Base-by-base conservation (phyloP, 805 yeast genomes). In the Lipomyces orientalis region DNA sequence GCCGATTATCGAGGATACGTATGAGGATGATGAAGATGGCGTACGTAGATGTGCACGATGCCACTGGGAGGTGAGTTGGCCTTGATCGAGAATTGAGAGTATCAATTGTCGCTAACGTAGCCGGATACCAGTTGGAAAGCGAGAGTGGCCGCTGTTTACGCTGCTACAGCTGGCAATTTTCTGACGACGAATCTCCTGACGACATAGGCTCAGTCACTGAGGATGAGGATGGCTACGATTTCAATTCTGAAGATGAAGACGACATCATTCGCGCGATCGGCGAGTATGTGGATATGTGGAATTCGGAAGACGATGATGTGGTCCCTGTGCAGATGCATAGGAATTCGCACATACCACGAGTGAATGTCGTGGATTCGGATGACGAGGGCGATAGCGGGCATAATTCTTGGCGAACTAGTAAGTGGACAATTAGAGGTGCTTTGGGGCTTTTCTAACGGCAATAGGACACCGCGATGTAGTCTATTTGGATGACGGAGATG, bases 41-140 rank as follows among this genome's bases (percentile, higher is more conserved):
- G 90, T 89, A 4, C 85, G 87, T 4, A 77, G 92, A 61, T 89
- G 93, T 75, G 84, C 87, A 0, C 79, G 81, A 52, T 89, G 93
- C 75, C 88, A 85, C 72, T 88, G 91, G 90, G 93, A 89, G 73
- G 86, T 88, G 56, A 51, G 66, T 8, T 34, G 29, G 16, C 14
- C 5, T 39, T 51, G 31, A 12, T 56, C 22, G 19, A 22, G 58
- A 60, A 39, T 55, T 35, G 37, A 1, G 85, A 85, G 65, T 90
- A 88, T 1, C 22, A 43, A 7, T 19, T 4, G 16, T 43, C 19
- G 22, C 49, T n/a, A 43, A 43, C n/a, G 7, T 0, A 76, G 81
- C 0, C 79, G 75, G 39, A 88, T 72, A 75, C 81, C 25, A n/a
- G 25, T 60, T 14, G 29, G 22, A 62, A 57, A 35, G 61, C 54